phyloP scores from a whole-genome alignment of 2,329 filamentous ascomycete genomes.

The Aspergillus pseudoviridinutans region DNA sequence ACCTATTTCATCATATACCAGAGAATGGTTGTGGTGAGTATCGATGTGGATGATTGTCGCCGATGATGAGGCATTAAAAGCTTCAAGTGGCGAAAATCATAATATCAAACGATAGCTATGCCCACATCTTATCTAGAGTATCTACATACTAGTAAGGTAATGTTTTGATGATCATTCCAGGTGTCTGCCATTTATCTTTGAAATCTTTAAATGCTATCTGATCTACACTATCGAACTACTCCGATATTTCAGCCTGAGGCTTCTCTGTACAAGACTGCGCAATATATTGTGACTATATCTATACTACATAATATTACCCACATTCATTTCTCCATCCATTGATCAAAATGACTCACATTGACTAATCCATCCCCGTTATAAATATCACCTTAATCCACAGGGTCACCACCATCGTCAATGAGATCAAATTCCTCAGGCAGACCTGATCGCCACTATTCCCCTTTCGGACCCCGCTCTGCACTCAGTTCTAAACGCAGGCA shows the following conservation, averaged over 20 bases:
- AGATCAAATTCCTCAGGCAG: constrained; percentile 13
- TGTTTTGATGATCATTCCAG: neutral
- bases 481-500: constrained; percentile 1
- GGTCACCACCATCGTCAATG: neutral
- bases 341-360: neutral
- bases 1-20: neutral
- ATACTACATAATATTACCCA: neutral
- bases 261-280: no score
- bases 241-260: neutral
- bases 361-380: neutral
- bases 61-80: neutral
- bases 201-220: neutral
- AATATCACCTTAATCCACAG: neutral
- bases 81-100: neutral
- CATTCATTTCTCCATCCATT: neutral
- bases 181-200: neutral
- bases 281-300: neutral
- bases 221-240: neutral
- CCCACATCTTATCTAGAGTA: neutral
- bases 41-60: neutral
- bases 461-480: constrained; percentile 22
- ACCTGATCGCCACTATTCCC: constrained; percentile 11
- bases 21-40: neutral
- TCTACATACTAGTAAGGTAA: neutral
- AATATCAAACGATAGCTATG: neutral